Evolutionary conservation across 2,329 filamentous ascomycete genomes (phyloP).

Genomic region (Acrodontium crateriforme): DNA sequence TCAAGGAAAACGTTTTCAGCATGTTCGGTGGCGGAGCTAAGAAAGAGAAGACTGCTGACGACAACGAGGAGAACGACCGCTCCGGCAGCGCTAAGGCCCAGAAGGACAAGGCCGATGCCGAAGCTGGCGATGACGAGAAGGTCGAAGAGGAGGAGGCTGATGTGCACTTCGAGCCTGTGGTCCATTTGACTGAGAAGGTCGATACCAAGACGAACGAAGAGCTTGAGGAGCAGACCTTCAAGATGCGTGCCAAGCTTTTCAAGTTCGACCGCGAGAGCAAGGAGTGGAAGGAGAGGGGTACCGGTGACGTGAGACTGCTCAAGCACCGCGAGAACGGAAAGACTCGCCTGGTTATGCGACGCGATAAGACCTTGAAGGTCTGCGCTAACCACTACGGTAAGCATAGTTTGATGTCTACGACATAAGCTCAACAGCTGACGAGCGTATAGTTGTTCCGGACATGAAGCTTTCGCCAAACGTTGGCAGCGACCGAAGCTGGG

Average conservation of each 20-base stretch:
- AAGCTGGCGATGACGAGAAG: conserved; percentile 24
- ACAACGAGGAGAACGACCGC: conserved; percentile 70
- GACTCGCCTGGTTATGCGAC: conserved; percentile 93
- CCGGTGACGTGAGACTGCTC: conserved; percentile 85
- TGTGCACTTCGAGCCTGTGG: conserved; percentile 93
- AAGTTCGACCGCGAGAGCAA: conserved; percentile 82
- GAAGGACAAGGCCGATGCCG: conserved; percentile 46
- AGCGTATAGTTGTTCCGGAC: conserved; percentile 80
- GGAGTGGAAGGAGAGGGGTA: conserved; percentile 99
- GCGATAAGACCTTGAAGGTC: conserved; percentile 99
- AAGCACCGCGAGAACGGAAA: conserved; percentile 99
- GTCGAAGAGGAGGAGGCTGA: conserved; percentile 55
- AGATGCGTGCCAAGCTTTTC: conserved; percentile 99
- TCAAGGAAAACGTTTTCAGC: conserved; percentile 62
- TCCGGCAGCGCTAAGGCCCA: conserved; percentile 59
- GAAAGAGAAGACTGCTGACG: conserved; percentile 60
- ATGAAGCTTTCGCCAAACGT: conserved; percentile 99
- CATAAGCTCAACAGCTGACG: too few species aligned
- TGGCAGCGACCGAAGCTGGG: conserved; percentile 95
- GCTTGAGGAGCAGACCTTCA: conserved; percentile 92
- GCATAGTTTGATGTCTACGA: conserved; percentile 18
- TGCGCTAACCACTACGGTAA: conserved; percentile 99
- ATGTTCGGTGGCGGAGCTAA: conserved; percentile 98
- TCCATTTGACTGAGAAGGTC: conserved; percentile 90
- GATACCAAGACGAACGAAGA: conserved; percentile 98